A percentile compares a stretch with the other conserved stretches of the same genome.
These are phyloP conservation scores for Rhizopogon vinicolor DNA, from an alignment of 768 basidiomycete species.

Conservation along the genomic window DNA sequence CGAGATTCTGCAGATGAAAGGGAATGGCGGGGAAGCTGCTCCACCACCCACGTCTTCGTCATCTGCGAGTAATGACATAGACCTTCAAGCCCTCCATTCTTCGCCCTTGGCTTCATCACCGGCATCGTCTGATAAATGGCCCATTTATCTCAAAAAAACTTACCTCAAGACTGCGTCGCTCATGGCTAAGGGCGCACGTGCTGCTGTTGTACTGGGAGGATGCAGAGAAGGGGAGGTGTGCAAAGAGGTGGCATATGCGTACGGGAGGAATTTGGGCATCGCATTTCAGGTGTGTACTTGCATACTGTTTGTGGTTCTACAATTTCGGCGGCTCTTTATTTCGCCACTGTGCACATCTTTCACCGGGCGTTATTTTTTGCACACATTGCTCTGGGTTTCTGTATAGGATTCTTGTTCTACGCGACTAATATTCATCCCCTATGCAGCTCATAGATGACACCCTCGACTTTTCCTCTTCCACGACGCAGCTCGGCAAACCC, in stretches of 20 bases:
- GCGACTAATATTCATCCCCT: neutral
- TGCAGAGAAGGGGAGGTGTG: constrained; percentile 69
- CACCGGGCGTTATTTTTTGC: neutral
- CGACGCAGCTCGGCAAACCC: constrained; percentile 80
- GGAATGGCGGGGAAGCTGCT: constrained; percentile 4
- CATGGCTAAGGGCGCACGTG: constrained; percentile 84
- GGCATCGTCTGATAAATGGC: constrained; percentile 53
- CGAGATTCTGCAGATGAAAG: constrained; percentile 75
- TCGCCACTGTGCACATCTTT: neutral
- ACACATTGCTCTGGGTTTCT: neutral
- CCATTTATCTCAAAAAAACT: constrained; percentile 82
- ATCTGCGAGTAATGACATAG: constrained; percentile 8
- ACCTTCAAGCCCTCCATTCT: constrained; percentile 38
- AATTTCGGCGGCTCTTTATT: neutral
- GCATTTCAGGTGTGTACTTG: constrained; percentile 79
- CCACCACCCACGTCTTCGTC: neutral
- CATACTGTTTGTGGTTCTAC: neutral
- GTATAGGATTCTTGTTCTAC: neutral
- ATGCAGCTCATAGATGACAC: constrained; percentile 90
- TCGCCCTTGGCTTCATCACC: constrained; percentile 23
- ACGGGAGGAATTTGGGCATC: constrained; percentile 86
- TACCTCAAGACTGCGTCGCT: constrained; percentile 91
- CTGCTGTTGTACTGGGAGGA: constrained; percentile 86
- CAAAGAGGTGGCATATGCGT: constrained; percentile 89
- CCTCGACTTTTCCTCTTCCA: constrained; percentile 84